phyloP scores from a whole-genome alignment of 106 monocot species.

The Chionographis japonica region DNA sequence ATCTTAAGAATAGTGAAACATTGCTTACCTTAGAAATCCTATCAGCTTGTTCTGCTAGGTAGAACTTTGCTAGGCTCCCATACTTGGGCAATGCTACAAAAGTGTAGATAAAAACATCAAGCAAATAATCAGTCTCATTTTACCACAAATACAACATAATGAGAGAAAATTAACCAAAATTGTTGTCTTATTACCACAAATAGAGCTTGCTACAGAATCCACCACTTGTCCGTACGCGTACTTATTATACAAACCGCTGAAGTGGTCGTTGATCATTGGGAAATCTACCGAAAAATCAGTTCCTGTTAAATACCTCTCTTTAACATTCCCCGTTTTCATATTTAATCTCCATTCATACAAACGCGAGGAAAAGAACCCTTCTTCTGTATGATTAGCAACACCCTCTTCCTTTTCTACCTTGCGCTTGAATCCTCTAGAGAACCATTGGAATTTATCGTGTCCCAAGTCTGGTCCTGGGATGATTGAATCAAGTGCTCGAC shows the following conservation, averaged over 20 bases:
- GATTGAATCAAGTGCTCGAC: conserved; percentile 23
- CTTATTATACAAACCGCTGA: conserved; percentile 25
- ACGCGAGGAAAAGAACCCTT: conserved; percentile 29
- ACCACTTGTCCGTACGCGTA: conserved; percentile 45
- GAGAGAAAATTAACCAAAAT: not conserved
- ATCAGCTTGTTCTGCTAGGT: conserved; percentile 16
- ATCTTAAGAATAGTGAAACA: not conserved
- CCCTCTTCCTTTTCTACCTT: not conserved
- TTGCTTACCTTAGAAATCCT: conserved; percentile 14
- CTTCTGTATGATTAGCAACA: not conserved
- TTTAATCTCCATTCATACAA: conserved; percentile 49
- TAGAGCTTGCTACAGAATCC: conserved; percentile 31
- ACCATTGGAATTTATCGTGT: conserved; percentile 23
- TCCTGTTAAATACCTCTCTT: conserved; percentile 35
- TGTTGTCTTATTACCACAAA: conserved; percentile 14
- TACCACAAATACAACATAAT: conserved; percentile 25
- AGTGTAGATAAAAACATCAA: conserved; percentile 2
- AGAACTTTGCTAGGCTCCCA: conserved; percentile 38
- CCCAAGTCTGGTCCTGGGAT: conserved; percentile 46
- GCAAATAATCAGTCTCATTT: not conserved
- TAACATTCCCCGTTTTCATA: conserved; percentile 26
- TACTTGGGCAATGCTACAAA: conserved; percentile 29
- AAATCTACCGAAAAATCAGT: conserved; percentile 30
- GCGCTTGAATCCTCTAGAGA: conserved; percentile 21
- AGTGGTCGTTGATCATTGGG: conserved; percentile 35